These are phyloP conservation scores for Zoysia japonica DNA, from an alignment of 176 grass and related monocot species.

Conservation along the genomic window DNA sequence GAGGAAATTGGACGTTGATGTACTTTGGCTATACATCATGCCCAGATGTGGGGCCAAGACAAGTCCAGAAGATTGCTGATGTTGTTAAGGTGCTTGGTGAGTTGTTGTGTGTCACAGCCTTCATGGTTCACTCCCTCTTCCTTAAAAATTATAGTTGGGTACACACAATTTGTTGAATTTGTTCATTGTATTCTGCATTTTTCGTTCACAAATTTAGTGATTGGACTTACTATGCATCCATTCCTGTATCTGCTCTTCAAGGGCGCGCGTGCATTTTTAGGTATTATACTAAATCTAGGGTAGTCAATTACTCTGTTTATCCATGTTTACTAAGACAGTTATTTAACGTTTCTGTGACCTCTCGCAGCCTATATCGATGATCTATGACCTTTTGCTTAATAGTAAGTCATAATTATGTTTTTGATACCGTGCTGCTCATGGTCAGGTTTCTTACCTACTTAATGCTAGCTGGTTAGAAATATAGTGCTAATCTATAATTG, in stretches of 20 bases:
- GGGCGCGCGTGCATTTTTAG: slow-evolving; percentile 8
- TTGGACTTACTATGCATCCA: slow-evolving; percentile 5
- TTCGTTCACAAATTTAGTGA: slow-evolving; percentile 8
- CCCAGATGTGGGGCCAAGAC: slow-evolving; percentile 71
- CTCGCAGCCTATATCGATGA: background rate
- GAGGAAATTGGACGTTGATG: slow-evolving; percentile 79
- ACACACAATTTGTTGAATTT: slow-evolving; percentile 14
- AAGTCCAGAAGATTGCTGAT: slow-evolving; percentile 81
- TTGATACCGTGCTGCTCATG: background rate
- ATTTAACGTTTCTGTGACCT: background rate
- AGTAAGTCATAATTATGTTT: background rate
- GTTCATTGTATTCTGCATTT: slow-evolving; percentile 12
- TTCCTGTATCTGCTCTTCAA: slow-evolving; percentile 12
- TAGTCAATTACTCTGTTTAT: background rate
- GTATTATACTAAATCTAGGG: slow-evolving; percentile 13
- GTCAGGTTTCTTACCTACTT: background rate
- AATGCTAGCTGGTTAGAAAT: slow-evolving; percentile 18
- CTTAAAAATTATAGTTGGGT: slow-evolving; percentile 22
- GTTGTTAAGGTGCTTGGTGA: slow-evolving; percentile 68
- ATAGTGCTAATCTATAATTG: background rate
- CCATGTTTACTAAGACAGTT: background rate
- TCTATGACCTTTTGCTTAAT: background rate
- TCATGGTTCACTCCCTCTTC: slow-evolving; percentile 5
- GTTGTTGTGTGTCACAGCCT: slow-evolving; percentile 33
- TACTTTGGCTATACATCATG: slow-evolving; percentile 95